Evolutionary conservation across 1,284 basidiomycete genomes (phyloP).

Genomic region (Apiotrichum gracile): DNA sequence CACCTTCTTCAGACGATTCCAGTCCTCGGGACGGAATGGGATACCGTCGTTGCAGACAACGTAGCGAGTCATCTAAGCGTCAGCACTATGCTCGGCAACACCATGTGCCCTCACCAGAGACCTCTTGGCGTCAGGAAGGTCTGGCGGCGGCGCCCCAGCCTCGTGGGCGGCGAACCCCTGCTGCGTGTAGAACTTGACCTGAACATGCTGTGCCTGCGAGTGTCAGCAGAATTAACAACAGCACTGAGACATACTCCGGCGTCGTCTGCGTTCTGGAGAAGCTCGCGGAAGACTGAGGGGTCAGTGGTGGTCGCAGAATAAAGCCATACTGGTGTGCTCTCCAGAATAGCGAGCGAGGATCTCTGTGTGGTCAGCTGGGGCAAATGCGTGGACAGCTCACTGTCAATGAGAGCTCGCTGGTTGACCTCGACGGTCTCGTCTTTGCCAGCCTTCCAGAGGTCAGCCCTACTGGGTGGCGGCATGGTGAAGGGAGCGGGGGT

Average conservation of each 20-base stretch:
- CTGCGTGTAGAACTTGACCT: conserved; percentile 74
- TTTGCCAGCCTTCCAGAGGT: conserved; percentile 39
- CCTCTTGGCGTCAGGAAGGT: conserved; percentile 58
- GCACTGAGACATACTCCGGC: conserved; percentile 52
- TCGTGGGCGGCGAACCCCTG: conserved; percentile 52
- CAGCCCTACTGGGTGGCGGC: conserved; percentile 28
- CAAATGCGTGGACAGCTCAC: conserved; percentile 35
- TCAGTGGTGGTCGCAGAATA: not conserved
- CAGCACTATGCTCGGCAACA: too few relatives aligned
- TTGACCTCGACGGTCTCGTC: conserved; percentile 71
- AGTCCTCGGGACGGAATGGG: conserved; percentile 69
- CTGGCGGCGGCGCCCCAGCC: conserved; percentile 19
- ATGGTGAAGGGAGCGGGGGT: conserved; percentile 2
- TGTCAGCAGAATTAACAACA: too few relatives aligned
- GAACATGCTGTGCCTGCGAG: conserved; percentile 59
- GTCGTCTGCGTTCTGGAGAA: conserved; percentile 93
- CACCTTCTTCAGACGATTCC: conserved; percentile 72
- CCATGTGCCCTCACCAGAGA: conserved; percentile 42
- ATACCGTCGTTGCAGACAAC: conserved; percentile 83
- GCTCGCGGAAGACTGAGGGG: conserved; percentile 75
- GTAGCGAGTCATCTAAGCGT: conserved; percentile 44
- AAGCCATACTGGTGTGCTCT: conserved; percentile 73
- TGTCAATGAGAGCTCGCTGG: conserved; percentile 87
- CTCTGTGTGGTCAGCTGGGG: conserved; percentile 27
- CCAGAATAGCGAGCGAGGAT: conserved; percentile 90